Conservation (phyloP, 148 eudicot species). For the Heliosperma pusillum region DNA sequence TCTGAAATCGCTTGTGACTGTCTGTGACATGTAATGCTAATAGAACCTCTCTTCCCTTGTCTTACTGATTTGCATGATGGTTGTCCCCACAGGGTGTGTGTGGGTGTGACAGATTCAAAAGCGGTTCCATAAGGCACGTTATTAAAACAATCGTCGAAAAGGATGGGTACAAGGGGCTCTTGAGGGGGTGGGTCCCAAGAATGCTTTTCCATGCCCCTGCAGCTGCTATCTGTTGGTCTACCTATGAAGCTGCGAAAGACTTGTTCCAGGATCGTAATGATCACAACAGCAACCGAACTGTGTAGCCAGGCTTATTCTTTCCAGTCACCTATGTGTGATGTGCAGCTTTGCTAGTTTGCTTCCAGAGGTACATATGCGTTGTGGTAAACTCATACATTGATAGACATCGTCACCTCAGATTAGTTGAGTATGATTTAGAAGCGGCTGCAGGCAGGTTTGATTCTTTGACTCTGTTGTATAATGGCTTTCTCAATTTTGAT, state of each 20-base stretch:
- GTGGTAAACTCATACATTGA: constrained; percentile 11
- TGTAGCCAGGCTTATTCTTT: neutral
- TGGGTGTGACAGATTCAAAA: constrained; percentile 73
- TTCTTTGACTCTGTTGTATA: constrained; percentile 21
- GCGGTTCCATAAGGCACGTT: constrained; percentile 65
- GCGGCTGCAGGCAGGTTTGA: constrained; percentile 10
- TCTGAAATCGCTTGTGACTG: neutral
- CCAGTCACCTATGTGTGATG: neutral
- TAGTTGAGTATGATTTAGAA: constrained; percentile 11
- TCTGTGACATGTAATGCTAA: neutral
- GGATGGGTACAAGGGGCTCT: constrained; percentile 72
- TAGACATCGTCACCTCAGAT: constrained; percentile 14
- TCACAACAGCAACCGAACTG: constrained; percentile 20
- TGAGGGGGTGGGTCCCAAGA: constrained; percentile 82
- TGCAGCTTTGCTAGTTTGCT: constrained; percentile 1
- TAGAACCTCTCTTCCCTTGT: neutral
- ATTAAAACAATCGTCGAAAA: constrained; percentile 52
- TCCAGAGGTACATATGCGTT: constrained; percentile 22
- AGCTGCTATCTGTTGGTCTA: constrained; percentile 86
- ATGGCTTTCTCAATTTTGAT: constrained; percentile 21
- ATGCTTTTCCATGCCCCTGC: constrained; percentile 93
- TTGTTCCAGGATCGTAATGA: constrained; percentile 54
- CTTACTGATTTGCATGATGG: neutral
- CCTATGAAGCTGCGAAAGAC: constrained; percentile 74
- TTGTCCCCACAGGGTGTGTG: constrained; percentile 62